Percentiles rank a stretch among this genome's conserved stretches.
Conservation (phyloP, 2,329 filamentous ascomycete genomes). For the Diaporthe sp. region DNA sequence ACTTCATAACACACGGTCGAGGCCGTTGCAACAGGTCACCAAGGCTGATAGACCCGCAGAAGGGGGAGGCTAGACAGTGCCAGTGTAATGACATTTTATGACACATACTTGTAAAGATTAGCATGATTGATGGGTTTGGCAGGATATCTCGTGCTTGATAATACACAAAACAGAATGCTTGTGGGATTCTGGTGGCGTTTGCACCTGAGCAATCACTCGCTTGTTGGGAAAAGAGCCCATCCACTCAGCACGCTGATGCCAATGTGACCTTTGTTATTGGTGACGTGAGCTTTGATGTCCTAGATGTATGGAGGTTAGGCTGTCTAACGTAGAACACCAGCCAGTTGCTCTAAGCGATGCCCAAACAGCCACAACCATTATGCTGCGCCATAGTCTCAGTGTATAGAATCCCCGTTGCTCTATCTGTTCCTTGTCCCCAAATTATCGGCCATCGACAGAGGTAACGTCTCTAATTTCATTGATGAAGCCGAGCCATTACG, state of each 20-base stretch:
- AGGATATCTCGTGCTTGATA: background rate
- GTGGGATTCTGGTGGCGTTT: background rate
- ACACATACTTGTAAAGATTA: background rate
- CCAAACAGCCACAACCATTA: constrained; percentile 3
- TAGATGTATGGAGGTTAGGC: constrained; percentile 13
- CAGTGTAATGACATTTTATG: background rate
- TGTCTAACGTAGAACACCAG: background rate
- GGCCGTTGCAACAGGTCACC: background rate
- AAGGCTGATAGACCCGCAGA: background rate
- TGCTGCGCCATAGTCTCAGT: background rate
- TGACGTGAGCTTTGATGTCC: background rate
- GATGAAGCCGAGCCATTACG: background rate
- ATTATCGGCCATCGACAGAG: background rate
- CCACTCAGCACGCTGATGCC: too few relatives aligned
- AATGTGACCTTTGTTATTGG: background rate
- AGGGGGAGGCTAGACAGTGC: too few relatives aligned
- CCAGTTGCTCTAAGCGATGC: constrained; percentile 28
- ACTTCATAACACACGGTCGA: background rate
- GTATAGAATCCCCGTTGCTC: background rate
- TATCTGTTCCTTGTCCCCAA: background rate
- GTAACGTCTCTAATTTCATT: background rate
- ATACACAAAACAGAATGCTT: background rate
- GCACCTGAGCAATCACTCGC: background rate
- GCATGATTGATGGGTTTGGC: background rate
- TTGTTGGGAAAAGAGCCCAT: background rate